Evolutionary conservation across 176 grass and related monocot genomes (phyloP), one percentile per base, ranked within the genome.

Genomic region (Avena insularis): DNA sequence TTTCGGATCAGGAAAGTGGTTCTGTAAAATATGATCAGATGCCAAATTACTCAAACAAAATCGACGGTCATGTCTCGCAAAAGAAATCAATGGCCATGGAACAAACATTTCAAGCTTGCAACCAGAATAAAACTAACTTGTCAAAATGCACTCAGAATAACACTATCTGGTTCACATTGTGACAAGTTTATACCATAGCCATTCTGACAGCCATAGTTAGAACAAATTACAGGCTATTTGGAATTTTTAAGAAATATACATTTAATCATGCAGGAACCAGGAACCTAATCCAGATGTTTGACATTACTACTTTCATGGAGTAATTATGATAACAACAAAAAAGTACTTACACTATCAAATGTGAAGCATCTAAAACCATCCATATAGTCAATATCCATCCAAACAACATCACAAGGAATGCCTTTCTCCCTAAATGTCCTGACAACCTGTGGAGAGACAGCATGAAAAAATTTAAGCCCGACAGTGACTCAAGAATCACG

Each of bases 361-460:
- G 92, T 98, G 72, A 98, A 98, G 91, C 96, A 98, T 72, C 79
- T 91, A 84, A 98, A 98, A 84, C 96, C 96, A 87, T 98, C 79
- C 96, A 98, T 98, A 89, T 98, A 95, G 63, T 98, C 93, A 76
- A 98, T 95, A 87, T 98, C 96, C 96, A 98, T 98, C 96, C 96
- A 98, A 82, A 98, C 77, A 54, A 98, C 96, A 94, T 98, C 96
- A 49, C 96, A 95, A 79, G 96, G 96, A 89, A 98, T 98, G 36
- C 84, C 64, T 88, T 94, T 98, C 66, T 98, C 88, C 80, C 96
- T 86, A 91, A 98, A 98, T 74, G 90, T 98, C 90, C 72, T 91
- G 31, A 94, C 86, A 79, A 94, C 81, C 96, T 98, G 79, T 82
- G 54, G 46, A 86, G 46, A 86, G 91, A 80, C 20, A 87, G 56